These are phyloP conservation scores for Pleurotus cornucopiae DNA, from an alignment of 768 basidiomycete species.

Conservation along the genomic window DNA sequence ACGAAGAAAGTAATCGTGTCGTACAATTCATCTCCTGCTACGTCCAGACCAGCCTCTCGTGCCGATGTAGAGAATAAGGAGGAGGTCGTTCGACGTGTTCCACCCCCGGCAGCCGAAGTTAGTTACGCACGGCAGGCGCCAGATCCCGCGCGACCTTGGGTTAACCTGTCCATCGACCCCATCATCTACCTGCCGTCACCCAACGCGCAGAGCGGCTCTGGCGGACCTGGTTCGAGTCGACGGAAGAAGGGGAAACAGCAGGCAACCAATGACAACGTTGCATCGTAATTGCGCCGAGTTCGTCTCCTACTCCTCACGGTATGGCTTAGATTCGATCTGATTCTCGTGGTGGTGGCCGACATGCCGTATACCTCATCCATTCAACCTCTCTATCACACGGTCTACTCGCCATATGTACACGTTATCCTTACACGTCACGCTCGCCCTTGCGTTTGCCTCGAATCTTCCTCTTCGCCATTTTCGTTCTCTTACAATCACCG, in stretches of 20 bases:
- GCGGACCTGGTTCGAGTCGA: conserved; percentile 4
- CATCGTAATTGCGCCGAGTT: neutral
- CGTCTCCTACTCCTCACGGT: no score
- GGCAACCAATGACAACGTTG: neutral
- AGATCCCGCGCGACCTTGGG: conserved; percentile 36
- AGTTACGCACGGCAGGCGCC: conserved; percentile 24
- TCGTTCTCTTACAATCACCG: neutral
- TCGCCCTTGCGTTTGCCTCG: neutral
- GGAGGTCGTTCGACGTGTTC: conserved; percentile 34
- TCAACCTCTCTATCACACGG: no score
- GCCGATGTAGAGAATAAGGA: conserved; percentile 24
- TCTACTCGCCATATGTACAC: no score
- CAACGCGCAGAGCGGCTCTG: neutral
- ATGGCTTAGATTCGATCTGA: no score
- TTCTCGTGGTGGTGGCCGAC: no score
- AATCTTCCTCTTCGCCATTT: neutral
- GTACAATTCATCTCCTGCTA: conserved; percentile 36
- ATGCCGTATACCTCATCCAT: no score
- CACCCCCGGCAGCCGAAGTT: conserved; percentile 32
- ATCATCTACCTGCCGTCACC: conserved; percentile 31
- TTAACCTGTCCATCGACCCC: conserved; percentile 30
- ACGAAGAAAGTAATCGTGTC: conserved; percentile 50
- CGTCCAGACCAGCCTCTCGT: conserved; percentile 31
- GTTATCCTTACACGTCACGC: no score
- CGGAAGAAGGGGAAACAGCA: conserved; percentile 9